These are phyloP conservation scores for Lasiosphaeriaceae sp. DNA, from an alignment of 495 filamentous ascomycete species.

Conservation along the genomic window DNA sequence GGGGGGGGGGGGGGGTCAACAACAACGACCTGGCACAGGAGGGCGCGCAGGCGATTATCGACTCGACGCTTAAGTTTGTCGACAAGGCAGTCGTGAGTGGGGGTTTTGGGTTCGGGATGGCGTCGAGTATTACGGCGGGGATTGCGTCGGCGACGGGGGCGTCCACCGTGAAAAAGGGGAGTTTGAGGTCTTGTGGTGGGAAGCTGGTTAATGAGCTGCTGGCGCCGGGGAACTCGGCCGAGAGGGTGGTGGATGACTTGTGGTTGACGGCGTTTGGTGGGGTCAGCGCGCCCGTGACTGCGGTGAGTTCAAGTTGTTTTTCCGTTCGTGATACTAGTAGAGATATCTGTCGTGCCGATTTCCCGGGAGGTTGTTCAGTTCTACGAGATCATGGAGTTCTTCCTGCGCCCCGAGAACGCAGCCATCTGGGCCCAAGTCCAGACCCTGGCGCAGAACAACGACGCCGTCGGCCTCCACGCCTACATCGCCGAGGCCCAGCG, in stretches of 20 bases:
- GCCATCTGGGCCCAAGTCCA: slow-evolving; percentile 48
- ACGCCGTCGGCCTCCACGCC: slow-evolving; percentile 25
- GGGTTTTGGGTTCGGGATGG: background rate
- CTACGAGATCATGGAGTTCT: slow-evolving; percentile 40
- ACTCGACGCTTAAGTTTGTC: slow-evolving; percentile 26
- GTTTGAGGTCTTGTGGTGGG: slow-evolving; percentile 24
- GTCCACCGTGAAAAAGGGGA: slow-evolving; percentile 17
- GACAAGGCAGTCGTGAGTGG: slow-evolving; percentile 20
- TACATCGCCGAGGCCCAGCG: slow-evolving; percentile 31
- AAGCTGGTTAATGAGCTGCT: slow-evolving; percentile 28
- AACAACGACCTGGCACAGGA: slow-evolving; percentile 58
- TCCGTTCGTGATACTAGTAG: too few species aligned
- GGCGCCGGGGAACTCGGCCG: slow-evolving; percentile 15
- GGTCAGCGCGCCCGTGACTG: slow-evolving; percentile 36
- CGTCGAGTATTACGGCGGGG: slow-evolving; percentile 9
- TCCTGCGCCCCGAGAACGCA: slow-evolving; percentile 40
- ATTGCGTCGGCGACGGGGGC: slow-evolving; percentile 1
- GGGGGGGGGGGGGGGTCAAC: slow-evolving; percentile 63
- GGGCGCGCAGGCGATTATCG: slow-evolving; percentile 18
- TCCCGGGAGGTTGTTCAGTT: slow-evolving; percentile 31
- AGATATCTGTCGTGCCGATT: too few species aligned
- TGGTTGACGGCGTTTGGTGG: slow-evolving; percentile 34
- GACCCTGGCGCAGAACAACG: slow-evolving; percentile 32
- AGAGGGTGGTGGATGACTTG: slow-evolving; percentile 29
- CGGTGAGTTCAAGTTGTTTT: background rate